Conservation (phyloP, 352 stramenopile genomes). For the Phytophthora lateralis region DNA sequence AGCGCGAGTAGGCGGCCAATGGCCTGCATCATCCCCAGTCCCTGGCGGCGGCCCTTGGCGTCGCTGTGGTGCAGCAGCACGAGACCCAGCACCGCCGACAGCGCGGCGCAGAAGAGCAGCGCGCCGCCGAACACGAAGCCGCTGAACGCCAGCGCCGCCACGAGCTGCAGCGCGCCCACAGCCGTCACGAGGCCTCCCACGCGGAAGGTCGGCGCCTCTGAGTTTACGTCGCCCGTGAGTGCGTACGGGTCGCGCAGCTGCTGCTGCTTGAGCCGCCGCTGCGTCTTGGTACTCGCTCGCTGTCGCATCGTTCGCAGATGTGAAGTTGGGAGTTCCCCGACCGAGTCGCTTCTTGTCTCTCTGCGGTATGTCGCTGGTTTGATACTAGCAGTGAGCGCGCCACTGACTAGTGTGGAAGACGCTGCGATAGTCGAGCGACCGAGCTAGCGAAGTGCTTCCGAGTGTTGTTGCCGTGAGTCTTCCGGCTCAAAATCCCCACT, state of each 20-base stretch:
- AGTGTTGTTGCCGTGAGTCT: constrained; percentile 18
- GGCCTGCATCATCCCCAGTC: constrained; percentile 25
- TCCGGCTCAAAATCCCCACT: constrained; percentile 34
- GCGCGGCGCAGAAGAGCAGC: constrained; percentile 43
- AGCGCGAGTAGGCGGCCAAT: constrained; percentile 35
- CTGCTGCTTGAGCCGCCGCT: constrained; percentile 36
- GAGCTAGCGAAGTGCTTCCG: constrained; percentile 13
- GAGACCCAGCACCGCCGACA: constrained; percentile 31
- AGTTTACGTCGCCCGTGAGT: constrained; percentile 33
- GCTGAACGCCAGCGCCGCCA: constrained; percentile 26
- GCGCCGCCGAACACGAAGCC: constrained; percentile 47
- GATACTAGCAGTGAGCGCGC: constrained; percentile 28
- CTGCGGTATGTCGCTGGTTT: constrained; percentile 4
- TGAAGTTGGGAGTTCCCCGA: neutral
- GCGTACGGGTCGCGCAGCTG: constrained; percentile 35
- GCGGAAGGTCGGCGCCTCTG: constrained; percentile 35
- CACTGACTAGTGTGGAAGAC: constrained; percentile 34
- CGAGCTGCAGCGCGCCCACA: constrained; percentile 39
- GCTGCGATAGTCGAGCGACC: constrained; percentile 9
- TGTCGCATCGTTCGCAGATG: constrained; percentile 24
- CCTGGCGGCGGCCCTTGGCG: constrained; percentile 8
- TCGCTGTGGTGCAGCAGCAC: constrained; percentile 23
- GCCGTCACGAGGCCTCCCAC: constrained; percentile 45
- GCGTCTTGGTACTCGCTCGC: constrained; percentile 40
- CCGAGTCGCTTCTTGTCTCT: constrained; percentile 12